These are phyloP conservation scores for Babesia gibsoni DNA, from an alignment of 169 alveolate genomes.

Conservation along the genomic window DNA sequence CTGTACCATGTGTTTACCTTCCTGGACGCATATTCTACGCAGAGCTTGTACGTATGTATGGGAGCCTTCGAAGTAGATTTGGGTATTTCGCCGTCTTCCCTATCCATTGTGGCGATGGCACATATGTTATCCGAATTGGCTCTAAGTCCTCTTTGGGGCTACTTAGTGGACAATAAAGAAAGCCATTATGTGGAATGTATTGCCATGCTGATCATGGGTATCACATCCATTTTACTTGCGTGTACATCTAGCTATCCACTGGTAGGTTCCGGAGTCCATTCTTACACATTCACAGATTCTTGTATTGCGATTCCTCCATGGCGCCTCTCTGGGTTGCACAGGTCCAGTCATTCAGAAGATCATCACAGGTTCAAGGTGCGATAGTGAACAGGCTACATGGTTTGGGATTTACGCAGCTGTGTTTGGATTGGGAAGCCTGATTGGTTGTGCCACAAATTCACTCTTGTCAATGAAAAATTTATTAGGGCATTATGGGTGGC, in stretches of 20 bases:
- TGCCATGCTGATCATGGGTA: constrained; percentile 84
- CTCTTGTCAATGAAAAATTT: not conserved
- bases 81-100: constrained; percentile 77
- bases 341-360: constrained; percentile 45
- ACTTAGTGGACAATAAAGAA: constrained; percentile 80
- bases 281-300: constrained; percentile 23
- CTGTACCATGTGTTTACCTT: not conserved
- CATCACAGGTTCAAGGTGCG: constrained; percentile 11
- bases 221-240: constrained; percentile 76
- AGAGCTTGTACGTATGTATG: constrained; percentile 45
- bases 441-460: constrained; percentile 7
- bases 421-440: constrained; percentile 42
- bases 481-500: constrained; percentile 30
- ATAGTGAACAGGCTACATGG: not conserved
- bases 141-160: constrained; percentile 89
- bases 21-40: constrained; percentile 16
- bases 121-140: constrained; percentile 81
- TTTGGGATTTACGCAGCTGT: constrained; percentile 47
- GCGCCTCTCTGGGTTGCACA: constrained; percentile 47
- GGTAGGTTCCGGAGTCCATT: constrained; percentile 12
- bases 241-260: constrained; percentile 23
- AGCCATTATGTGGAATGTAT: constrained; percentile 78
- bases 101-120: constrained; percentile 79
- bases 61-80: constrained; percentile 86
- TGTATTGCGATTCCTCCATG: constrained; percentile 34